Evolutionary conservation across 2,329 filamentous ascomycete genomes (phyloP).

Genomic region (Zarea fungicola): DNA sequence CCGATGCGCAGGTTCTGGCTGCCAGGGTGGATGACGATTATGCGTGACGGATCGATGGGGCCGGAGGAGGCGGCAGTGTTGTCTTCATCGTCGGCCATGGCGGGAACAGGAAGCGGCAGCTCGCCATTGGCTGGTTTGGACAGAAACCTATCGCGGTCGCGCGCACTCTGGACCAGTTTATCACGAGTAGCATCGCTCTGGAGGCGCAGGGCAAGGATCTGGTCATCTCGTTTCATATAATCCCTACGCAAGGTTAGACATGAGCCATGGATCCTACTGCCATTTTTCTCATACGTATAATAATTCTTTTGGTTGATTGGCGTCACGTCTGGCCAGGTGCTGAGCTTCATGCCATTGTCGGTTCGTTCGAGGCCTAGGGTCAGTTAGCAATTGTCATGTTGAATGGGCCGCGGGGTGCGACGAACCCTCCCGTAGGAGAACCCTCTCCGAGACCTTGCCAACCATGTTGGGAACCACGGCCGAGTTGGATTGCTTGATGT

Average conservation of each 20-base stretch:
- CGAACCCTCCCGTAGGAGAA: constrained; percentile 58
- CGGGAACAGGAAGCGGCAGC: constrained; percentile 53
- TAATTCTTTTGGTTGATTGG: constrained; percentile 99
- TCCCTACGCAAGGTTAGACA: constrained; percentile 60
- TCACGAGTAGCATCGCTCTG: constrained; percentile 84
- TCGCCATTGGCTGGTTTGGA: constrained; percentile 69
- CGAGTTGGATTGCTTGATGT: neutral
- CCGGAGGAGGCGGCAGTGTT: constrained; percentile 50
- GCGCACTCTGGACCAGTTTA: constrained; percentile 75
- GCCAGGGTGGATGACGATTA: constrained; percentile 91
- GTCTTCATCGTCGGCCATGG: constrained; percentile 55
- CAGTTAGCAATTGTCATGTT: constrained; percentile 1
- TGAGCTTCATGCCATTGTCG: constrained; percentile 96
- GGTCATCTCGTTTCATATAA: constrained; percentile 97
- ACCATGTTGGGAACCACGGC: constrained; percentile 41
- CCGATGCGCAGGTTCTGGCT: constrained; percentile 95
- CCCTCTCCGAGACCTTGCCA: constrained; percentile 60
- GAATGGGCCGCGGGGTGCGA: constrained; percentile 7
- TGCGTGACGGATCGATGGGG: constrained; percentile 73
- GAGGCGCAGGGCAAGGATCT: constrained; percentile 81
- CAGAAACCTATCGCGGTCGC: constrained; percentile 80
- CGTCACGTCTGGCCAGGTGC: constrained; percentile 84
- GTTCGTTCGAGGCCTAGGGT: constrained; percentile 80
- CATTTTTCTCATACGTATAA: constrained; percentile 65
- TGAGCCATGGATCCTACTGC: constrained; percentile 13